Evolutionary conservation across 768 basidiomycete species (phyloP).

Genomic region (Heimioporus sp.): DNA sequence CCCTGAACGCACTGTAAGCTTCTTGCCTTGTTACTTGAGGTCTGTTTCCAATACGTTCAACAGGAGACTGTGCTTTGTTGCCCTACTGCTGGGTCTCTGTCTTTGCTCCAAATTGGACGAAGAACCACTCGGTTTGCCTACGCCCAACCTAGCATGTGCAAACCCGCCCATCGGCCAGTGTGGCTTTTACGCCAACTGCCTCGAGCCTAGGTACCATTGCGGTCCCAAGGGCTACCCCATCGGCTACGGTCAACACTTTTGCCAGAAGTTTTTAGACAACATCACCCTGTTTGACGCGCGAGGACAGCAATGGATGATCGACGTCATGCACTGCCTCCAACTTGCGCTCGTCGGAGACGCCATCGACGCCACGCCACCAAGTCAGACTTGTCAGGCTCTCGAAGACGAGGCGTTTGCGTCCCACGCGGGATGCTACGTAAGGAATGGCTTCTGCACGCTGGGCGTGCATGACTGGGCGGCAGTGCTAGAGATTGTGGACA

Average conservation of each 20-base stretch:
- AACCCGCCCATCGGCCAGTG: constrained; percentile 31
- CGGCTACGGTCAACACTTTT: constrained; percentile 36
- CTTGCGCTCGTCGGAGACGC: constrained; percentile 37
- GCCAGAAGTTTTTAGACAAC: constrained; percentile 32
- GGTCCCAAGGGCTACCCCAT: constrained; percentile 39
- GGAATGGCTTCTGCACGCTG: constrained; percentile 42
- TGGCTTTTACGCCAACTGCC: constrained; percentile 1
- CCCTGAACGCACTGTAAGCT: too few relatives aligned
- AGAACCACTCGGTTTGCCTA: constrained; percentile 9
- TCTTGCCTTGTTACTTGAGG: too few relatives aligned
- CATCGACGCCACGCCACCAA: constrained; percentile 16
- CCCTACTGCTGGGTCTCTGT: background rate
- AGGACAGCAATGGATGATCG: constrained; percentile 39
- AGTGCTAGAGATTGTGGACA: constrained; percentile 33
- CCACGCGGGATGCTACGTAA: constrained; percentile 41
- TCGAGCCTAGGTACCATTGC: constrained; percentile 45
- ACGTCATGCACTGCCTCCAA: constrained; percentile 48
- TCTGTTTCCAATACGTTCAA: too few relatives aligned
- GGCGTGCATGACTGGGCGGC: constrained; percentile 34
- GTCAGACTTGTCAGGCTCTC: constrained; percentile 32
- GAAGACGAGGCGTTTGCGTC: constrained; percentile 39
- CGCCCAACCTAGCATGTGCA: constrained; percentile 16
- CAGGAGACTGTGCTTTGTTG: background rate
- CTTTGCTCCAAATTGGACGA: background rate
- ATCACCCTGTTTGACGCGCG: constrained; percentile 23